Evolutionary conservation across 257 asterid species (phyloP).

Genomic region (Vinca minor): DNA sequence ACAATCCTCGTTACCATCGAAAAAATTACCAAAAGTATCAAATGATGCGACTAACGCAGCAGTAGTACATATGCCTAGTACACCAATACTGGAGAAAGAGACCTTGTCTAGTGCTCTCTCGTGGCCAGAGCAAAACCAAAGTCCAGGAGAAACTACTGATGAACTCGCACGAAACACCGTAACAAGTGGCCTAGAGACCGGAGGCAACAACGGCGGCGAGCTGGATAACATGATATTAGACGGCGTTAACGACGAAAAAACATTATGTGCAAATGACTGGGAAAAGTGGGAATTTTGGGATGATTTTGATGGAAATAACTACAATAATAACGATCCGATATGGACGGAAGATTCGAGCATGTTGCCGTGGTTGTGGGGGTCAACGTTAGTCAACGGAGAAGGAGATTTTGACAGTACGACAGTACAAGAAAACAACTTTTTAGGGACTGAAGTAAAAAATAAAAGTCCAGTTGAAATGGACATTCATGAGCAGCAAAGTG

Average conservation of each 20-base stretch:
- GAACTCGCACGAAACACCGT: background rate
- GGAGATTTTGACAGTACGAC: background rate
- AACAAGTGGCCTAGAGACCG: background rate
- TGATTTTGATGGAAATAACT: constrained; percentile 14
- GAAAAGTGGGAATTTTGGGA: constrained; percentile 24
- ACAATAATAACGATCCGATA: constrained; percentile 5
- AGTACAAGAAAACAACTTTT: no score
- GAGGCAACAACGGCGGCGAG: background rate
- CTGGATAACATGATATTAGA: background rate
- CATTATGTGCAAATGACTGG: constrained; percentile 9
- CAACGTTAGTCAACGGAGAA: background rate
- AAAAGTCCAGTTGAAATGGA: constrained; percentile 18
- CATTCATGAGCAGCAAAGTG: constrained; percentile 25
- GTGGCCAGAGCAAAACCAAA: constrained; percentile 1
- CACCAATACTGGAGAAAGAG: constrained; percentile 38
- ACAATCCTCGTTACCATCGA: background rate
- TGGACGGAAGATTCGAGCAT: constrained; percentile 15
- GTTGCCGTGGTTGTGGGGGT: constrained; percentile 38
- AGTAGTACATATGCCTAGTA: constrained; percentile 31
- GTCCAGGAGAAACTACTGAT: constrained; percentile 4
- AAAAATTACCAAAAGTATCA: constrained; percentile 1
- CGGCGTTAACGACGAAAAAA: background rate
- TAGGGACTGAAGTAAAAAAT: background rate
- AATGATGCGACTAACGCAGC: background rate
- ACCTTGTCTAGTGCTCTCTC: constrained; percentile 8